Conservation (phyloP, 805 yeast genomes). For the Candida loeiensis region DNA sequence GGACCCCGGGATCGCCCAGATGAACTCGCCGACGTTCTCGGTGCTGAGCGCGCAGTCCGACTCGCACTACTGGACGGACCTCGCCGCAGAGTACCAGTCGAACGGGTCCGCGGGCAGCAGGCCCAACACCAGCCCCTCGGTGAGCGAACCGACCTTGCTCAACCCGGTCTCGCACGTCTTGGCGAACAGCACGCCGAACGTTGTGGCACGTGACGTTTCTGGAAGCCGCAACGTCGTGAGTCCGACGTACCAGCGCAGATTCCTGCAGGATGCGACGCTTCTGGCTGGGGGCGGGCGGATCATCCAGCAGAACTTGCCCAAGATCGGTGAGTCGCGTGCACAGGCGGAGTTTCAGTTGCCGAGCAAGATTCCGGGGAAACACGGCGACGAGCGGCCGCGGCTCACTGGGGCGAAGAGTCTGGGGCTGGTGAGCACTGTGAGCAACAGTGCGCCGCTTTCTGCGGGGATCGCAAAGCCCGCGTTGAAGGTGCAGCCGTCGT, state of each 20-base stretch:
- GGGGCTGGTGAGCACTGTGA: constrained; percentile 9
- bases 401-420: constrained; percentile 22
- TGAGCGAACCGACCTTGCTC: constrained; percentile 1
- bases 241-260: background rate
- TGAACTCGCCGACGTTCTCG: constrained; percentile 31
- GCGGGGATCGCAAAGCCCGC: constrained; percentile 5
- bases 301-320: constrained; percentile 25
- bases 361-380: constrained; percentile 10
- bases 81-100: constrained; percentile 8
- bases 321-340: constrained; percentile 12
- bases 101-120: constrained; percentile 1
- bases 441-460: constrained; percentile 7
- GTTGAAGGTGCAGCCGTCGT: constrained; percentile 6
- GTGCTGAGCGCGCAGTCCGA: constrained; percentile 16
- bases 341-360: constrained; percentile 14
- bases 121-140: constrained; percentile 2
- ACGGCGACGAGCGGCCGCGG: constrained; percentile 17
- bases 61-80: constrained; percentile 10
- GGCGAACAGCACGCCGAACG: constrained; percentile 3
- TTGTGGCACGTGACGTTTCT: no score
- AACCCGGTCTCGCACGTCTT: constrained; percentile 1
- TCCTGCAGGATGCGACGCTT: background rate
- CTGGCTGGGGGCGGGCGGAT: constrained; percentile 30
- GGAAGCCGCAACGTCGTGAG: background rate
- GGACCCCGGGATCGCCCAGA: constrained; percentile 33